Conservation (phyloP, 495 filamentous ascomycete genomes). For the Venustampulla echinocandica region DNA sequence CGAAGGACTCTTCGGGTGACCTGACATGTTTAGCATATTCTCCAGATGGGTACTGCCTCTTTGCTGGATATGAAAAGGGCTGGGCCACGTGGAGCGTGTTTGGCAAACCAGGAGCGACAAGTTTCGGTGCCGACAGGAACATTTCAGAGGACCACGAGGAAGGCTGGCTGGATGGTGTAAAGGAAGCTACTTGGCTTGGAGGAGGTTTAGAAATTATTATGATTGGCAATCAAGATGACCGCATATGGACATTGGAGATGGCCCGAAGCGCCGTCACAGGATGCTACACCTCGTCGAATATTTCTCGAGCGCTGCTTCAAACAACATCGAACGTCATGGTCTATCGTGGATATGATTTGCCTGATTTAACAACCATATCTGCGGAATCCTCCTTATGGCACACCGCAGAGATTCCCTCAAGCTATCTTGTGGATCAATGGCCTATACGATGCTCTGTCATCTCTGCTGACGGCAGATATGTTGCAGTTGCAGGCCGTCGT, state of each 20-base stretch:
- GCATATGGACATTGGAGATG: conserved; percentile 83
- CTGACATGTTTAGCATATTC: conserved; percentile 78
- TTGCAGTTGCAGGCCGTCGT: conserved; percentile 85
- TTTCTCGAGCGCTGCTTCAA: conserved; percentile 80
- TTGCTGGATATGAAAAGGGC: conserved; percentile 85
- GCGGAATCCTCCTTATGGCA: conserved; percentile 93
- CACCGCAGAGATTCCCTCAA: conserved; percentile 73
- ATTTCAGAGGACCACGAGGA: conserved; percentile 53
- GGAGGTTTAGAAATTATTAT: conserved; percentile 81
- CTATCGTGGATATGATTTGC: conserved; percentile 86
- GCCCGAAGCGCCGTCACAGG: conserved; percentile 83
- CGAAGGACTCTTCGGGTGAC: conserved; percentile 51
- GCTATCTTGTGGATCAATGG: conserved; percentile 84
- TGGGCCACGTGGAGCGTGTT: conserved; percentile 98
- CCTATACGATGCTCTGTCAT: conserved; percentile 79
- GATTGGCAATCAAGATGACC: conserved; percentile 56
- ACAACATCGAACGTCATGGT: conserved; percentile 79
- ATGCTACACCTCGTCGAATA: conserved; percentile 83
- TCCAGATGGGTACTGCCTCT: conserved; percentile 92
- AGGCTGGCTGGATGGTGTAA: conserved; percentile 68
- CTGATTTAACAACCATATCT: conserved; percentile 82
- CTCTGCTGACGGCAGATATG: conserved; percentile 86
- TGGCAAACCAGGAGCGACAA: conserved; percentile 76
- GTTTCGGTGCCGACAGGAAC: conserved; percentile 59
- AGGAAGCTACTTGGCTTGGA: conserved; percentile 73